Evolutionary conservation across 192 early-diverging fungal genomes (phyloP).

Genomic region (Rhizophagus sp.): DNA sequence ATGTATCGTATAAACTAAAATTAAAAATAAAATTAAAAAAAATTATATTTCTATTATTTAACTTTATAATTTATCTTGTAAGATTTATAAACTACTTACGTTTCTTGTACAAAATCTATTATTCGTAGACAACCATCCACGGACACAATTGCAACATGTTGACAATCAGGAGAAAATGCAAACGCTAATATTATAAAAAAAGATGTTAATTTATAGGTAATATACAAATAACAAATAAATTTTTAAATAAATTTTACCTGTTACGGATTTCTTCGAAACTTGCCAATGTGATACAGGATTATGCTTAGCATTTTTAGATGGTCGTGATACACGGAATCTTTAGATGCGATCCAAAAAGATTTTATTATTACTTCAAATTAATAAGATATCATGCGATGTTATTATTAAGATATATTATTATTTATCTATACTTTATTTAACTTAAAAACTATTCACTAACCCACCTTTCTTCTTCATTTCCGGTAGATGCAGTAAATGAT

Average conservation of each 20-base stretch:
- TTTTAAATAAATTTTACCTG: constrained; percentile 47
- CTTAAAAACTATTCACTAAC: constrained; percentile 2
- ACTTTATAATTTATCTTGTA: background rate
- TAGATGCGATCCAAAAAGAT: background rate
- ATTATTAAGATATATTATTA: background rate
- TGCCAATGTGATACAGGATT: constrained; percentile 87
- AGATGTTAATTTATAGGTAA: background rate
- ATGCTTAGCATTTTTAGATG: constrained; percentile 64
- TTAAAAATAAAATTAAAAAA: background rate
- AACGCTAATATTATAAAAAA: constrained; percentile 47
- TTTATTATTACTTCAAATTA: constrained; percentile 2
- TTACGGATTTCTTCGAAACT: constrained; percentile 67
- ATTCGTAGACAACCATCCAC: constrained; percentile 79
- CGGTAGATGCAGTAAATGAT: constrained; percentile 8
- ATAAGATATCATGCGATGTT: background rate
- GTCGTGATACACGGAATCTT: constrained; percentile 57
- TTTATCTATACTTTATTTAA: constrained; percentile 9
- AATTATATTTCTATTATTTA: background rate
- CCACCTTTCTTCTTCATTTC: constrained; percentile 39
- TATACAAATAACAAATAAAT: background rate
- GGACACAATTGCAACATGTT: constrained; percentile 78
- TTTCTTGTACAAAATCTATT: constrained; percentile 72
- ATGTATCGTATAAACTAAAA: constrained; percentile 70
- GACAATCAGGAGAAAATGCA: constrained; percentile 82
- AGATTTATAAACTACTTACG: constrained; percentile 18